A percentile compares a stretch with the other conserved stretches of the same genome.
Evolutionary conservation across 1,139 yeast species (phyloP).

Genomic region (Wickerhamiella pararugosa): DNA sequence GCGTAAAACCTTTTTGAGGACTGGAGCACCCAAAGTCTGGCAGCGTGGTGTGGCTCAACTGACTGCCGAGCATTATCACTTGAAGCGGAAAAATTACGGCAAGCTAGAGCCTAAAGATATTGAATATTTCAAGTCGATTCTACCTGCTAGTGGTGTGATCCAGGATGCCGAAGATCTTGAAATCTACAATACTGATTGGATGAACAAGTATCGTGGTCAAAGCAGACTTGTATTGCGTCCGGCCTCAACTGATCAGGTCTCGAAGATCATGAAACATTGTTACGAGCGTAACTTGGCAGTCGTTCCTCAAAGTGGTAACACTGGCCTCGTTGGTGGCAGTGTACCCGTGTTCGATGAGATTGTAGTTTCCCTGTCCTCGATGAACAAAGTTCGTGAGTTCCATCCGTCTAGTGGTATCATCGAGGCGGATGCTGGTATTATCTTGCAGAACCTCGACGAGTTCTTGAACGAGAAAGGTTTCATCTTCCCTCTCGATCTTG

Average conservation of each 20-base stretch:
- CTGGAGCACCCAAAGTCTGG: too few species aligned
- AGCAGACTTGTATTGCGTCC: slow-evolving; percentile 75
- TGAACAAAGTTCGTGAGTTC: slow-evolving; percentile 71
- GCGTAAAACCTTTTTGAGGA: too few species aligned
- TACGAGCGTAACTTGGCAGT: slow-evolving; percentile 65
- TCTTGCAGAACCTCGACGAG: slow-evolving; percentile 73
- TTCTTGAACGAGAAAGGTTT: slow-evolving; percentile 67
- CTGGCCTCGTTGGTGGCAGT: slow-evolving; percentile 93
- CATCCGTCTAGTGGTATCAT: slow-evolving; percentile 73
- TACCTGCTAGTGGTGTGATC: slow-evolving; percentile 35
- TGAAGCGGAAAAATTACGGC: slow-evolving; percentile 24
- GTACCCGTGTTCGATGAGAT: slow-evolving; percentile 89
- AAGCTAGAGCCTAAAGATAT: slow-evolving; percentile 43
- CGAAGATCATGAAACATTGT: slow-evolving; percentile 66
- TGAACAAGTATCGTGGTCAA: slow-evolving; percentile 87
- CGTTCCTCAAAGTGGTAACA: slow-evolving; percentile 96
- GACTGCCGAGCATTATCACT: slow-evolving; percentile 22
- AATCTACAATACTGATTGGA: slow-evolving; percentile 84
- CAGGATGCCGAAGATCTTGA: slow-evolving; percentile 49
- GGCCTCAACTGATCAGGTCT: slow-evolving; percentile 62
- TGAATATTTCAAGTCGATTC: slow-evolving; percentile 42
- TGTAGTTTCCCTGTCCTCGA: slow-evolving; percentile 47
- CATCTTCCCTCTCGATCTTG: slow-evolving; percentile 86
- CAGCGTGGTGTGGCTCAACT: slow-evolving; percentile 14
- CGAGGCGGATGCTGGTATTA: slow-evolving; percentile 83